phyloP scores from a whole-genome alignment of 805 yeast genomes.

The Crinitomyces ghanaensis region DNA sequence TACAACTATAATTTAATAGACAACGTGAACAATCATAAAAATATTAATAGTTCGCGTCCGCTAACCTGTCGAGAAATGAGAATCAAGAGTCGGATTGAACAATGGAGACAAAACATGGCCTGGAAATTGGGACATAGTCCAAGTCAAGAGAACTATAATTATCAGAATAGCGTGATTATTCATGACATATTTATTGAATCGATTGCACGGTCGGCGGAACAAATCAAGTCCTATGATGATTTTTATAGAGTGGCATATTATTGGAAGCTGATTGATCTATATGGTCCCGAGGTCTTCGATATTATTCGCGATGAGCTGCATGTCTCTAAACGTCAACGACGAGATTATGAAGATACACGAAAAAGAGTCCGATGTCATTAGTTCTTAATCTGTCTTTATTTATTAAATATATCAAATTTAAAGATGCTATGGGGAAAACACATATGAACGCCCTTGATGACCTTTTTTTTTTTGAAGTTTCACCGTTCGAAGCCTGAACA shows the following conservation, averaged over 20 bases:
- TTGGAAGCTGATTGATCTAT: constrained; percentile 23
- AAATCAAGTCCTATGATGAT: constrained; percentile 18
- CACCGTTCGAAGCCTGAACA: no score
- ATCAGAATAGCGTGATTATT: constrained; percentile 20
- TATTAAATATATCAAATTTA: not conserved
- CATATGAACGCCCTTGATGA: not conserved
- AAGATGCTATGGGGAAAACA: not conserved
- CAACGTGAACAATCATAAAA: not conserved
- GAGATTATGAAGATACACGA: not conserved
- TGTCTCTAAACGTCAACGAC: constrained; percentile 12
- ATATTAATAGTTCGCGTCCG: no score
- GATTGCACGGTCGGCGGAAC: constrained; percentile 18
- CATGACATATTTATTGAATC: constrained; percentile 23
- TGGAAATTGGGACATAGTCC: constrained; percentile 15
- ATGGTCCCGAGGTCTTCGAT: constrained; percentile 20
- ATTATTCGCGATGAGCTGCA: constrained; percentile 16
- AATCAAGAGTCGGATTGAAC: constrained; percentile 9
- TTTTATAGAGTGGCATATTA: constrained; percentile 18
- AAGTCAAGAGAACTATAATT: constrained; percentile 17
- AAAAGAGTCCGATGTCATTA: not conserved
- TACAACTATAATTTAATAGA: not conserved
- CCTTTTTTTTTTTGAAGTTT: no score
- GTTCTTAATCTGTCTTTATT: not conserved
- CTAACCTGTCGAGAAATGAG: constrained; percentile 5
- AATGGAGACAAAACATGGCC: constrained; percentile 8